Evolutionary conservation across 192 early-diverging fungal genomes (phyloP).

Genomic region (Gonapodya sp.): DNA sequence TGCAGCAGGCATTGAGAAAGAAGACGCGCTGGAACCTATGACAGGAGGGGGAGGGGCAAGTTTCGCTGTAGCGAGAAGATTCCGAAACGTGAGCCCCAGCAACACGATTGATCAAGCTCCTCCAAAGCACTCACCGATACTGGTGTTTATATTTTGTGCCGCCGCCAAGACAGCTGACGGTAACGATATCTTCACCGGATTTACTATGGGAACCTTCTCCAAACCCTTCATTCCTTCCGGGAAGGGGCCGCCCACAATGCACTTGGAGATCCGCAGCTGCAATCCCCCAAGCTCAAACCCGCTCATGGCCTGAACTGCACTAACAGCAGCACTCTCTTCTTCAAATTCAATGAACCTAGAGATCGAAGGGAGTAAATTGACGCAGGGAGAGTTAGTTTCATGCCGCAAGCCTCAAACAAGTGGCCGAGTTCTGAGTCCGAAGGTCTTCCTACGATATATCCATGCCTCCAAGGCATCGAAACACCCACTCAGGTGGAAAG

Average conservation of each 20-base stretch:
- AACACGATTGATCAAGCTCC: background rate
- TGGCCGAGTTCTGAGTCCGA: too few relatives aligned
- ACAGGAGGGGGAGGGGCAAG: background rate
- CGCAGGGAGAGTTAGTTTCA: background rate
- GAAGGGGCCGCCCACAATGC: conserved; percentile 69
- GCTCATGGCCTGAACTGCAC: conserved; percentile 60
- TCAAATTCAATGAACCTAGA: conserved; percentile 72
- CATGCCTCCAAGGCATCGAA: too few relatives aligned
- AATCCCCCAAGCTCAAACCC: conserved; percentile 66
- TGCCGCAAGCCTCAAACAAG: too few relatives aligned
- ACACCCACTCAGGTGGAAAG: conserved; percentile 3
- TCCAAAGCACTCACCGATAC: conserved; percentile 13
- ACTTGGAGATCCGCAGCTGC: conserved; percentile 51
- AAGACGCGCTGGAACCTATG: background rate
- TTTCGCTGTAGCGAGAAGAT: background rate
- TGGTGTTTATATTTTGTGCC: conserved; percentile 23
- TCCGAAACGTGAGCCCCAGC: background rate
- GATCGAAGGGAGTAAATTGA: conserved; percentile 11
- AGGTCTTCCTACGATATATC: too few relatives aligned
- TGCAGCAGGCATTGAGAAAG: background rate
- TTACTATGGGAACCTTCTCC: conserved; percentile 24
- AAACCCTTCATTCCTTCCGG: conserved; percentile 70
- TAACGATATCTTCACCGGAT: conserved; percentile 36
- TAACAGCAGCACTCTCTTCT: conserved; percentile 35
- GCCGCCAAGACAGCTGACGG: conserved; percentile 22